Evolutionary conservation across 2,329 filamentous ascomycete species (phyloP), one percentile per base, ranked within the genome.

Genomic region (Colletotrichum sublineola): DNA sequence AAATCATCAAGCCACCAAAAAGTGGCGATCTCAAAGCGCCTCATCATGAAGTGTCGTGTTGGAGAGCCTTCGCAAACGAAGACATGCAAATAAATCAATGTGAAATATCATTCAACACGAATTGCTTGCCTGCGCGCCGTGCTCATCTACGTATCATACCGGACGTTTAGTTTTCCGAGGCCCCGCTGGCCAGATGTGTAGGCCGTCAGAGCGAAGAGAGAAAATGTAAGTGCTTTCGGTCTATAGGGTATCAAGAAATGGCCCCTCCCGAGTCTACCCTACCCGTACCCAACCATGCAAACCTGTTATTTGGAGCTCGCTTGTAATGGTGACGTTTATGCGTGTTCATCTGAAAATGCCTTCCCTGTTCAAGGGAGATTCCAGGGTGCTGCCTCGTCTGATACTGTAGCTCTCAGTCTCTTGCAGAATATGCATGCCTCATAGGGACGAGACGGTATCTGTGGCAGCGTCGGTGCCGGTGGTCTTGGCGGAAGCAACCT

Each of bases 171-270:
- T 61, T 42, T 36, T 56, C 44, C 55, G 48, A 48, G 55, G 29
- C 70, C 33, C 60, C 40, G n/a, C 38, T 18, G 61, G 18, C 55
- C 55, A n/a, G 9, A 40, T 20, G 29, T 38, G 33, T 18, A 60
- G 46, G 48, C 20, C 66, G 40, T 44, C 33, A 24, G 20, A 48
- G 67, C 40, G 29, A 42, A 61, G 53, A 42, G 58, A 52, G 44
- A 55, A 56, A 68, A 72, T 68, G 60, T 68, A 67, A 63, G 52
- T 67, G 56, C 62, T 58, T 73, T 73, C 67, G 71, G 71, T 73
- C 71, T 73, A 73, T 63, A 73, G 71, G 71, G 68, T 73, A 73
- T 73, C 71, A 71, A 67, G 55, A 63, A 64, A 63, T 72, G 71
- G 62, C 57, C 71, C 66, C 67, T 55, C 63, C 68, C 67, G 57